A percentile compares a stretch with the other conserved stretches of the same genome.
These are phyloP conservation scores for Eimeria falciformis DNA, from an alignment of 169 alveolate species.

Conservation along the genomic window DNA sequence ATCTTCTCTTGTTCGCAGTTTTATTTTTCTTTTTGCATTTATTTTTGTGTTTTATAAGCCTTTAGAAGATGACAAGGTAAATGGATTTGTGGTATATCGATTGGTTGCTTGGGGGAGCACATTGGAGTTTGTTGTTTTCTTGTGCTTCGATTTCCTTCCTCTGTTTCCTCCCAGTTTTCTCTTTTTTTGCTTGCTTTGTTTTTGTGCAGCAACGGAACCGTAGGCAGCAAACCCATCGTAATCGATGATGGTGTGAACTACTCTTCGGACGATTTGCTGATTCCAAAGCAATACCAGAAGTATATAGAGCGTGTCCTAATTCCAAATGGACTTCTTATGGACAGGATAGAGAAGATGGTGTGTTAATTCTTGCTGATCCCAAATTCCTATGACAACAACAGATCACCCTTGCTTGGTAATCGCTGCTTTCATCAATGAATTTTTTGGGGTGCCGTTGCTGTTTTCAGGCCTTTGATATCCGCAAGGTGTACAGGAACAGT, in stretches of 20 bases:
- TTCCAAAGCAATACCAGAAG: constrained; percentile 68
- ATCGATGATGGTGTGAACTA: constrained; percentile 61
- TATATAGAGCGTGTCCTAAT: constrained; percentile 76
- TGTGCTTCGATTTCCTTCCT: no score
- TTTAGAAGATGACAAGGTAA: no score
- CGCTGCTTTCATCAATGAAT: neutral
- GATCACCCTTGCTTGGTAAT: neutral
- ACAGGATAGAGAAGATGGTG: constrained; percentile 81
- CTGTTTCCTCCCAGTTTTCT: no score
- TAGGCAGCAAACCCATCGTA: constrained; percentile 65
- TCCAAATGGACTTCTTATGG: constrained; percentile 80
- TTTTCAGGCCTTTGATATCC: constrained; percentile 82
- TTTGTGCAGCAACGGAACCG: constrained; percentile 14
- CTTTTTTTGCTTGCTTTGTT: no score
- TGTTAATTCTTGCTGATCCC: neutral
- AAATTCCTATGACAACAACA: neutral
- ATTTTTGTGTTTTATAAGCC: no score
- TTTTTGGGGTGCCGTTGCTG: neutral
- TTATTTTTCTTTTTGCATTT: no score
- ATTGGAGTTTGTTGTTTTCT: no score
- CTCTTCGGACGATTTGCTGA: constrained; percentile 53
- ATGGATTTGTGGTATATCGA: no score
- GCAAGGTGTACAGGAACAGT: constrained; percentile 72
- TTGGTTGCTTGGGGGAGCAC: no score
- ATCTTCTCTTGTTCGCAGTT: no score